phyloP scores from a whole-genome alignment of 805 yeast genomes.

The Suhomyces sp. region DNA sequence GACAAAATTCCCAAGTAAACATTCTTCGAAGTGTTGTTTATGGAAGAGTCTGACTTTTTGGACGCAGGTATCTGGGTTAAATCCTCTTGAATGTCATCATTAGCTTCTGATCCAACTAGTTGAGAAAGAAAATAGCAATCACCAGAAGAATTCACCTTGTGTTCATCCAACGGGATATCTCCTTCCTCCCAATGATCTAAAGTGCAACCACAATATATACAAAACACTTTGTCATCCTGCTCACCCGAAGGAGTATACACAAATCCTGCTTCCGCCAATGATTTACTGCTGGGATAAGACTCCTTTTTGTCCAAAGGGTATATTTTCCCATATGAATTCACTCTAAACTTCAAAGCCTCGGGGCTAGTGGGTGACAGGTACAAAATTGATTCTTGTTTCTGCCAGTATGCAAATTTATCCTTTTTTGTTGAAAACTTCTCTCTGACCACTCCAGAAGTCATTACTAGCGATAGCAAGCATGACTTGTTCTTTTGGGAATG shows the following conservation, averaged over 20 bases:
- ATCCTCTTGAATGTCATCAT: too few relatives aligned
- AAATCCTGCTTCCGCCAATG: constrained; percentile 48
- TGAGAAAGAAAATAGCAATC: constrained; percentile 10
- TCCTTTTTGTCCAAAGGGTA: constrained; percentile 7
- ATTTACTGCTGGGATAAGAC: constrained; percentile 5
- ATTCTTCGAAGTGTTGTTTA: not conserved
- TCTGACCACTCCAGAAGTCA: constrained; percentile 10
- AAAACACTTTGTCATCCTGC: constrained; percentile 35
- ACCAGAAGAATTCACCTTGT: constrained; percentile 27
- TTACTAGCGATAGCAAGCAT: constrained; percentile 12
- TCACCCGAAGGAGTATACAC: constrained; percentile 31
- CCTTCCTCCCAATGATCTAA: constrained; percentile 54
- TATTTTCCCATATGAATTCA: constrained; percentile 7
- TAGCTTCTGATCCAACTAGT: too few relatives aligned
- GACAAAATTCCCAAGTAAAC: constrained; percentile 4
- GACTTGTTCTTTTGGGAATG: constrained; percentile 10
- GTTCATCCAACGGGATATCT: constrained; percentile 66
- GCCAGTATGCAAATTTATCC: constrained; percentile 9
- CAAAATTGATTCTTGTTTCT: constrained; percentile 5
- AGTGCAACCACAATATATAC: constrained; percentile 30
- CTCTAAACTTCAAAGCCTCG: constrained; percentile 7
- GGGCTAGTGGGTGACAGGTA: constrained; percentile 8
- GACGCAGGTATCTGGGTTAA: not conserved
- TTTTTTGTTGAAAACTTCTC: constrained; percentile 8
- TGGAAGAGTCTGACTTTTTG: not conserved